Percentiles rank a stretch among this genome's conserved stretches.
Conservation (phyloP, 2,329 filamentous ascomycete species). For the Myriangium duriaei region DNA sequence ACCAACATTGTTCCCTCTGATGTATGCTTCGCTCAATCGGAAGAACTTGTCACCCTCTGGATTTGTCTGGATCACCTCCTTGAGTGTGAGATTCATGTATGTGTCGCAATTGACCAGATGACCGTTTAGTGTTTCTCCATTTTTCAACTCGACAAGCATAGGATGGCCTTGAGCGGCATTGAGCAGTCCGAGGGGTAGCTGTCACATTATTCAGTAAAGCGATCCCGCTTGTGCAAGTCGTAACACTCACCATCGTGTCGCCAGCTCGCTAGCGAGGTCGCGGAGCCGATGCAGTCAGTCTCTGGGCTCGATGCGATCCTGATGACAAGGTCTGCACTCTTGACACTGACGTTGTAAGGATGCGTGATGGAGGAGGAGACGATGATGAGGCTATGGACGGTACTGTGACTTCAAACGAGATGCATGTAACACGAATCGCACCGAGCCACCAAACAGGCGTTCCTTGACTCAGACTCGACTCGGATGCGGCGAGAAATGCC, state of each 20-base stretch:
- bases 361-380: too few species aligned
- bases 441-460: too few species aligned
- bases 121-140: conserved; percentile 92
- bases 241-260: conserved; percentile 17
- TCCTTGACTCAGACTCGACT: too few species aligned
- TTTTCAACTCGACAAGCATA: conserved; percentile 96
- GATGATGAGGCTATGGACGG: too few species aligned
- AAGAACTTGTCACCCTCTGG: conserved; percentile 91
- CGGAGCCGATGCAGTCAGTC: too few species aligned
- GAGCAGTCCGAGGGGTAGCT: conserved; percentile 65
- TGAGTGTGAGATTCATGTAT: conserved; percentile 98
- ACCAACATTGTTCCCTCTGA: conserved; percentile 93
- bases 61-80: conserved; percentile 93
- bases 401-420: too few species aligned
- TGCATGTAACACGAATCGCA: too few species aligned
- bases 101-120: conserved; percentile 95
- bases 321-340: too few species aligned
- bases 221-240: conserved; percentile 9
- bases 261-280: too few species aligned
- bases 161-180: conserved; percentile 95
- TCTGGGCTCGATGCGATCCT: too few species aligned
- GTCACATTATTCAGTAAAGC: conserved; percentile 8
- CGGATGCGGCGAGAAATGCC: too few species aligned
- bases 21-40: conserved; percentile 83
- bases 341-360: too few species aligned